Base-by-base conservation (phyloP, 768 basidiomycete genomes). In the Gautieria morchelliformis region DNA sequence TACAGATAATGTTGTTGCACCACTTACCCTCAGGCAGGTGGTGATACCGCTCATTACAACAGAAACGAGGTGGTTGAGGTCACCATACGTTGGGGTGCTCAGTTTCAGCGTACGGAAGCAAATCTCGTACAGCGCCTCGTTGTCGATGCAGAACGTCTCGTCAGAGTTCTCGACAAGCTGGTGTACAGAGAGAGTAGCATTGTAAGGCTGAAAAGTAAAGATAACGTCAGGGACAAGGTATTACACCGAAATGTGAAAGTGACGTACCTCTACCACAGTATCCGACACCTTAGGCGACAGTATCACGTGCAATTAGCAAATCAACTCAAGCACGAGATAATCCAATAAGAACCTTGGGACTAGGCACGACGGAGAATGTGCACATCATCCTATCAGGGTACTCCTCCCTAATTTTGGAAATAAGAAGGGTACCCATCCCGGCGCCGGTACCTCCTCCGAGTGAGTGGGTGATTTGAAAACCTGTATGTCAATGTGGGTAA, bases 311-410 rank as follows among this genome's bases (percentile, higher is more conserved):
- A 49, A 3, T 27, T 9, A 30, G 41, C 51, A 35, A 37, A 33
- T 58, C 49, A 61, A 62, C 2, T 27, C 27, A 30, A 17, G 19
- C 17, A 27, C 33, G 27, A 49, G 24, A n/a, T 27, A 49, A 5
- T 30, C 3, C 32, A 3, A 24, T 30, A 37, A 54, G 15, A 30
- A 73, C 94, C 72, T 95, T 95, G 57, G 95, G 93, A 72, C 85
- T 87, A 32, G 95, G 95, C 15, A 98, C 91, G 66, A 99, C 95
- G 56, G 96, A 98, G 79, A 95, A 99, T 60, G 96, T 98, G 72
- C 91, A 93, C 95, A 98, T 97, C 95, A 99, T 99, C 57, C 96
- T 81, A 73, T 99, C 96, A 63, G 95, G 96, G 74, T 91, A 99
- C 70, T 99, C 95, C 72, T 97, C 94, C 63, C 95, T 84, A 70